Evolutionary conservation across 1,284 basidiomycete genomes (phyloP).

Genomic region (Leccinum solheimii): DNA sequence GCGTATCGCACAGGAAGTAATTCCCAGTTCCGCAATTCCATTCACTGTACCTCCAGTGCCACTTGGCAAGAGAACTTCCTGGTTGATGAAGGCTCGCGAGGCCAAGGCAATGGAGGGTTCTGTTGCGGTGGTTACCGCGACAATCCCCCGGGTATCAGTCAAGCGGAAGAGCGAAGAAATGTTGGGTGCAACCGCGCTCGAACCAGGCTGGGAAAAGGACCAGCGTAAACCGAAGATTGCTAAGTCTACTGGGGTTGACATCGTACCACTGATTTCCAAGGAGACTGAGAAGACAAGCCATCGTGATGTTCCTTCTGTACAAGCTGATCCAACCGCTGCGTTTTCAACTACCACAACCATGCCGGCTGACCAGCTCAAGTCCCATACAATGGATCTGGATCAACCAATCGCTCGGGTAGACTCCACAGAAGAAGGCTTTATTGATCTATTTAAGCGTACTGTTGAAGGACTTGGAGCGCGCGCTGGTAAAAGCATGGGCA

Average conservation of each 20-base stretch:
- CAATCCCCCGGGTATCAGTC: slow-evolving; percentile 19
- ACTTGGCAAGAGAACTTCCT: slow-evolving; percentile 68
- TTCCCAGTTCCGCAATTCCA: slow-evolving; percentile 34
- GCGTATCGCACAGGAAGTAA: slow-evolving; percentile 49
- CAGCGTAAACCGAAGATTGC: slow-evolving; percentile 50
- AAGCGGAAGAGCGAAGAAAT: slow-evolving; percentile 73
- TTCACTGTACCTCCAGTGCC: slow-evolving; percentile 46
- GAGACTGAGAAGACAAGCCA: slow-evolving; percentile 12
- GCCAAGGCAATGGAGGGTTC: slow-evolving; percentile 63
- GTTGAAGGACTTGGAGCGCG: slow-evolving; percentile 67
- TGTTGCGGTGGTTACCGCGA: slow-evolving; percentile 9
- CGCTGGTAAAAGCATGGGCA: slow-evolving; percentile 58
- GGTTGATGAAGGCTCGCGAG: slow-evolving; percentile 75
- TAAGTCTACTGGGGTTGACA: slow-evolving; percentile 42
- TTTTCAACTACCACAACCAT: background rate
- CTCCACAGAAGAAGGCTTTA: slow-evolving; percentile 45
- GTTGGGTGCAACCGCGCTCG: slow-evolving; percentile 29
- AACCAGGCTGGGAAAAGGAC: slow-evolving; percentile 33
- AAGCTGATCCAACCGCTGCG: slow-evolving; percentile 5
- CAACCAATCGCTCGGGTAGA: slow-evolving; percentile 17
- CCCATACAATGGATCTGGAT: slow-evolving; percentile 17
- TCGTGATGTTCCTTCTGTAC: slow-evolving; percentile 6
- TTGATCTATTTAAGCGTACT: slow-evolving; percentile 66
- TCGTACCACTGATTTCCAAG: slow-evolving; percentile 34
- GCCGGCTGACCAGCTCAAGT: slow-evolving; percentile 3